Evolutionary conservation across 208 protist species (phyloP), one percentile per base, ranked within the genome.

Genomic region (Lotmaria passim): DNA sequence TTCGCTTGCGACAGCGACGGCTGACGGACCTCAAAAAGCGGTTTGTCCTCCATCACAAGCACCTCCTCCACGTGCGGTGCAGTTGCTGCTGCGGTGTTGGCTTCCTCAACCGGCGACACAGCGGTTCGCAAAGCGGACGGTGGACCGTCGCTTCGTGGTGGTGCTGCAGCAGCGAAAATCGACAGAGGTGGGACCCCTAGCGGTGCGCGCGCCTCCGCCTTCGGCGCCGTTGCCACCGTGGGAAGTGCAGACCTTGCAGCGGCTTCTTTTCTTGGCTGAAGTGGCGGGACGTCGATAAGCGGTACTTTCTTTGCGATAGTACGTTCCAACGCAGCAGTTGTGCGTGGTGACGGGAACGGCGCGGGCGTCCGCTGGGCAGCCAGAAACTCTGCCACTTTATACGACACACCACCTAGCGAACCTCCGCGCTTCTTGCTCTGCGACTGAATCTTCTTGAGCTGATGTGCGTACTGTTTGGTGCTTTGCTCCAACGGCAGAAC

Each of bases 361-460:
- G 72, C 43, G 8, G 83, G 75, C 7, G 75, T 52, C 36, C 84
- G 61, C 67, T 96, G 83, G 11, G 87, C 79, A 50, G 81, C 80
- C 14, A 96, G 65, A 81, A 96, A 96, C 64, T 96, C 86, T 0
- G 83, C 76, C 30, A 96, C 86, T 55, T 90, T 94, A 55, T 92
- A 94, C 17, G 91, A 93, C 12, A 96, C 91, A 48, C 79, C 80
- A 62, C 84, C 88, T 12, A 96, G 58, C 2, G 88, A 93, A 3
- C 86, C 88, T 44, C 86, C 88, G 23, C 79, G 79, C 56, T 86
- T 91, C 43, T 84, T 88, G 69, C 86, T 93, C 61, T 96, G 87
- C 31, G 62, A 69, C 59, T 93, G 88, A 33, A 96, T 91, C 34
- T 79, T 91, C 64, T 89, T 94, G 5, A 93, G 73, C 26, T 96